Evolutionary conservation across 257 asterid genomes (phyloP), one percentile per base, ranked within the genome.

Genomic region (Primulina eburnea): DNA sequence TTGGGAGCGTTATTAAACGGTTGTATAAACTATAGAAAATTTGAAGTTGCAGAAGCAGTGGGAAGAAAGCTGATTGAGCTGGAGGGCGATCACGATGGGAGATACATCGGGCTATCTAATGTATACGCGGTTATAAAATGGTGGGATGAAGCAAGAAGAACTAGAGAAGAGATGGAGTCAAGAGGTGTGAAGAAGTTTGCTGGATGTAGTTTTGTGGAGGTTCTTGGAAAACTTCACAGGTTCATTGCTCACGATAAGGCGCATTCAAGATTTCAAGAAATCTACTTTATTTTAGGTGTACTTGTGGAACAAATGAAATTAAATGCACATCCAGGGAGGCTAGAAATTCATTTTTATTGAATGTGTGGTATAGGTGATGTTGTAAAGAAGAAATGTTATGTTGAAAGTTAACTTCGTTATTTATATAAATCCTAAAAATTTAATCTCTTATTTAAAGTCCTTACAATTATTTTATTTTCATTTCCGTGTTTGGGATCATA

Each of bases 91-190:
- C 88, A 87, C 38, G 96, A 89, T 62, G 95, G 97, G 12, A 80
- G 95, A 67, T 91, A 91, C 7, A 52, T 91, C 14, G 95, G 97
- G n/a, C 57, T 91, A 14, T 84, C 96, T 2, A 91, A 91, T 50
- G 89, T 70, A 62, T 91, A 89, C 66, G 95, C 95, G 0, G 81
- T 76, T 9, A 78, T 62, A 29, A 83, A 78, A 78, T 82, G 86
- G 4, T 91, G 92, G 94, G 88, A 77, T 4, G 78, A 91, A 69
- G 89, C 92, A 10, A 81, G 78, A 76, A 82, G 81, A 55, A 74
- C 75, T 55, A 83, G 97, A 63, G 86, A 82, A 70, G 79, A 70
- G 32, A 91, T 91, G 96, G 91, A 87, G 4, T 77, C 37, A 33
- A 82, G 87, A 58, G 96, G 97, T 53, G 88, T 91, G 63, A 89